Evolutionary conservation across 2,329 filamentous ascomycete species (phyloP).

Genomic region (Fonsecaea erecta): DNA sequence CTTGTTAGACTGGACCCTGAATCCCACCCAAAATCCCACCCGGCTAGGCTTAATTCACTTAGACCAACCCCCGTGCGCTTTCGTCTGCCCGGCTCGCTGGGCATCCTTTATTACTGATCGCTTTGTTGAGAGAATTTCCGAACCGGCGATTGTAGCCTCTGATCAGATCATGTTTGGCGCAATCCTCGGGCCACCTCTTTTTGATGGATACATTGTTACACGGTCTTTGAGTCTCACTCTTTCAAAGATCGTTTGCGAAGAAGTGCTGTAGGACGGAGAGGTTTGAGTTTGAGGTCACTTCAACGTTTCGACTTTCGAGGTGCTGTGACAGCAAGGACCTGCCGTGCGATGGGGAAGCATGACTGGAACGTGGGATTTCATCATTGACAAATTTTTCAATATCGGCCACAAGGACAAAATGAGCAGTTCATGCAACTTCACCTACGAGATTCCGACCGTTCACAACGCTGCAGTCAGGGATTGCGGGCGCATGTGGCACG

Average conservation of each 20-base stretch:
- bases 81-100: too few species aligned
- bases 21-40: not conserved
- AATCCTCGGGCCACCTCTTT: not conserved
- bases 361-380: not conserved
- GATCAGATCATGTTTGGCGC: too few species aligned
- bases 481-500: not conserved
- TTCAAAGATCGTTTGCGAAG: not conserved
- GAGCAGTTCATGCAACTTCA: not conserved
- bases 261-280: not conserved
- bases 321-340: not conserved
- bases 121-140: too few species aligned
- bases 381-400: not conserved
- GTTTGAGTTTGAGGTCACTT: not conserved
- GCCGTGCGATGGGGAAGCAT: not conserved
- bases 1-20: not conserved
- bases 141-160: too few species aligned
- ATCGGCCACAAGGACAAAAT: not conserved
- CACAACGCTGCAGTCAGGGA: not conserved
- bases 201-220: not conserved
- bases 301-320: not conserved
- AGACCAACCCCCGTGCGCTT: too few species aligned
- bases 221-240: not conserved
- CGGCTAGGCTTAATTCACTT: too few species aligned
- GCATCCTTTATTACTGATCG: too few species aligned
- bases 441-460: not conserved